Evolutionary conservation across 495 filamentous ascomycete species (phyloP).

Genomic region (Hypoxylon crocopeplum): DNA sequence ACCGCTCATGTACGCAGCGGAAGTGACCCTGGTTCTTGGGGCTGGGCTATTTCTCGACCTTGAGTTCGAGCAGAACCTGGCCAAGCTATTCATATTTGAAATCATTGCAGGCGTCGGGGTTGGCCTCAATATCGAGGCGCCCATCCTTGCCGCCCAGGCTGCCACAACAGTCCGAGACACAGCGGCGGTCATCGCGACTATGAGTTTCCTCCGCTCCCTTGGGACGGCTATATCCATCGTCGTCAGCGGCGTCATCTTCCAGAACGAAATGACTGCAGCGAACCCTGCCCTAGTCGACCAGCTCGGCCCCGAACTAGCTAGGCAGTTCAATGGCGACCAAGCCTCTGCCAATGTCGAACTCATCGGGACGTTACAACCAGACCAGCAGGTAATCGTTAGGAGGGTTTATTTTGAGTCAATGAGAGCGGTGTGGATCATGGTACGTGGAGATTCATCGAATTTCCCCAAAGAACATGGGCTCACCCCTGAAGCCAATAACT

Average conservation of each 20-base stretch:
- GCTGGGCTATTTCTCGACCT: constrained; percentile 62
- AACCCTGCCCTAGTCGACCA: background rate
- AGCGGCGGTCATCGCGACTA: constrained; percentile 60
- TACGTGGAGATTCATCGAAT: constrained; percentile 2
- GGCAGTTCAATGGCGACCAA: constrained; percentile 2
- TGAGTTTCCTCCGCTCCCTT: constrained; percentile 60
- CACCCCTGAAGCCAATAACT: too few relatives aligned
- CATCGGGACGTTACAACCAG: background rate
- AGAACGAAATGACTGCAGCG: constrained; percentile 52
- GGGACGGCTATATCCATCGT: constrained; percentile 61
- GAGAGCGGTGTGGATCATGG: constrained; percentile 11
- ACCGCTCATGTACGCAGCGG: constrained; percentile 58
- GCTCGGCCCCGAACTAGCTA: constrained; percentile 2
- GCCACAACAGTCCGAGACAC: constrained; percentile 47
- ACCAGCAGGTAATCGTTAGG: constrained; percentile 7
- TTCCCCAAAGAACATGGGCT: too few relatives aligned
- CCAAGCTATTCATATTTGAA: constrained; percentile 60
- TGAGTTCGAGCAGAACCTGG: constrained; percentile 46
- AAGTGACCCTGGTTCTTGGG: constrained; percentile 58
- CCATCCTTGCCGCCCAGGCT: constrained; percentile 34
- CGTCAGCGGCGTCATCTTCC: constrained; percentile 63
- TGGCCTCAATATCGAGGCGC: constrained; percentile 44
- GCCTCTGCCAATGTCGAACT: constrained; percentile 10
- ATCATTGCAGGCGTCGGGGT: constrained; percentile 56
- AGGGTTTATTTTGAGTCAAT: constrained; percentile 11